A percentile compares a stretch with the other conserved stretches of the same genome.
phyloP scores from a whole-genome alignment of 1,139 yeast species.

The Pichia sp. region DNA sequence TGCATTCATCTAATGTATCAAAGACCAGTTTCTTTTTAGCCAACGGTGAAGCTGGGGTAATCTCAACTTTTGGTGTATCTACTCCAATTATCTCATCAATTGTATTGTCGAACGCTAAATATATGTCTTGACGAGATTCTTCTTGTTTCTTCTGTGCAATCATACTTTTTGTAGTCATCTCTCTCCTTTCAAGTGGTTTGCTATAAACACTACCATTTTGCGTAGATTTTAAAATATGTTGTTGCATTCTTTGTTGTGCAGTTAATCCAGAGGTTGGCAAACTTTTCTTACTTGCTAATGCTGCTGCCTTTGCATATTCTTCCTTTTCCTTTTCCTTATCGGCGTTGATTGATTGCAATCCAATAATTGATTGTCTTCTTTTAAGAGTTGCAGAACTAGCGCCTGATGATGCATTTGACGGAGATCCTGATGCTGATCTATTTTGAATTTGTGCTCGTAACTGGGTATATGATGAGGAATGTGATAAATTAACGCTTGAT shows the following conservation, averaged over 20 bases:
- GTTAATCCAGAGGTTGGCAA: slow-evolving; percentile 13
- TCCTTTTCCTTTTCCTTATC: not conserved
- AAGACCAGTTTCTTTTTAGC: not conserved
- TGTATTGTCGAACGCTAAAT: not conserved
- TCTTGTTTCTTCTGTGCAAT: not conserved
- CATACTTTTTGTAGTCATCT: not conserved
- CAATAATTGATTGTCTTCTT: slow-evolving; percentile 7
- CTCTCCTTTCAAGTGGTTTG: slow-evolving; percentile 20
- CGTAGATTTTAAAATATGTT: slow-evolving; percentile 27
- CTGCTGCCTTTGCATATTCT: slow-evolving; percentile 17
- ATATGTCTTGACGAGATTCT: not conserved
- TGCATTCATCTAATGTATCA: not conserved
- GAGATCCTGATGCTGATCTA: not conserved
- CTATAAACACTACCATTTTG: slow-evolving; percentile 27
- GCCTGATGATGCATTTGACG: not conserved
- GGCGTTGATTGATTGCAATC: not conserved
- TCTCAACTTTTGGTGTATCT: not conserved
- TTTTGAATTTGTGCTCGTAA: not conserved
- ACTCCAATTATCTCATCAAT: not conserved
- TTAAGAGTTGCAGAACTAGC: not conserved
- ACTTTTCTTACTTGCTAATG: slow-evolving; percentile 17
- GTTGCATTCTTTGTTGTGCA: slow-evolving; percentile 31
- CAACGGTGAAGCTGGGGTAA: slow-evolving; percentile 3
- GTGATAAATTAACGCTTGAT: slow-evolving; percentile 4
- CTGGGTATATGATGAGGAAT: not conserved